Base-by-base conservation (phyloP, 2,329 filamentous ascomycete species). In the Amylocarpus encephaloides region DNA sequence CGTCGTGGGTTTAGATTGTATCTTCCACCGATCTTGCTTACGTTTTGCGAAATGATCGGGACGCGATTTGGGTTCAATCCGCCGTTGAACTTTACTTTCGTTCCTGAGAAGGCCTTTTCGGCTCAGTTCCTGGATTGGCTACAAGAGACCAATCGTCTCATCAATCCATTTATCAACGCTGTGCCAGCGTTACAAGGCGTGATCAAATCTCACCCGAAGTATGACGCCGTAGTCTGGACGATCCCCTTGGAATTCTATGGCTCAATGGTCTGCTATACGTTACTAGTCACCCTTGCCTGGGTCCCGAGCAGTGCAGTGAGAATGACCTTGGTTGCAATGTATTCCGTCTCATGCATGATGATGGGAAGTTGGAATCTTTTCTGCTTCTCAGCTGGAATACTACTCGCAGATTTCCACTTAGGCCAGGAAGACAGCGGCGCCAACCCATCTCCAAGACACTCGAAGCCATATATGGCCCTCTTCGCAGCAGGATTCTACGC, bases 191-290 rank as follows among this genome's bases (percentile, higher is more conserved):
- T 62, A 2, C 55, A 56, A 18, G 59, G 59, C 30, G 32, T 30
- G 39, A 43, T 52, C 19, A 34, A 50, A 11, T 45, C 46, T 32
- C 56, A 57, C 40, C 52, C 54, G 7, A 61, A 56, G 40, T 75
- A 73, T 52, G 70, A 73, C 51, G 60, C 70, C 7, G 72, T 74
- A 47, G 63, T 75, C 13, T 76, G 73, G 73, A 75, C 73, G 1
- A 73, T 76, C 15, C 71, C 73, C 1, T 67, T 74, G 49, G 73
- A 76, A 49, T 71, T 73, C 46, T 69, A 65, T 22, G 68, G 73
- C 58, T 75, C 73, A 7, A 67, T 74, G 9, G 48, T 56, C 13
- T 55, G 54, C 35, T 62, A 62, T 33, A 40, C 48, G 12, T 29
- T 61, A 2, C 43, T 62, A 10, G 39, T 62, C 9, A 12, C 56